Evolutionary conservation across 108 stramenopile species (phyloP), one percentile per base, ranked within the genome.

Genomic region (Stephanodiscus triporus): DNA sequence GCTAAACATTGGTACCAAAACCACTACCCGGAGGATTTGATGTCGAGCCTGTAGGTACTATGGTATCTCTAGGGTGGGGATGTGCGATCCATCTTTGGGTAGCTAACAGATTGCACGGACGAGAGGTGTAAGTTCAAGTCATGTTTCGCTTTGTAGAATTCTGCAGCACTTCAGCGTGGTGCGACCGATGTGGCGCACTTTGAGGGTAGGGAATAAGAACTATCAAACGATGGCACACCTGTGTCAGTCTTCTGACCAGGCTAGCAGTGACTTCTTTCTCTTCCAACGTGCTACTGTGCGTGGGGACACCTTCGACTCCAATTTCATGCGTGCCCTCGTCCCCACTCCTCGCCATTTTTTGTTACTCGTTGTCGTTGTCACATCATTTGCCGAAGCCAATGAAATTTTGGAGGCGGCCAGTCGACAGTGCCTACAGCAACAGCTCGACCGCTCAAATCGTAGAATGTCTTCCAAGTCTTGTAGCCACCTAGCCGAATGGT

Each of bases 1-100:
- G 96, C 95, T 37, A 87, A 89, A 59, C 91, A 92, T 69, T 97
- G 95, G 95, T 92, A 91, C 68, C 80, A 90, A 64, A 72, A 91
- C 64, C 90, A 92, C 72, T 83, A 86, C 38, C 91, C 89, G 36
- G 42, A 70, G 49, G 63, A 55, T 29, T 34, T 32, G 22, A 66
- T 42, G 27, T 57, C 66, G 14, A 72, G 57, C 55, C 54, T 69
- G 11, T 69, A 37, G 17, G 70, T 19, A 16, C 11, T 5, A 6
- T 54, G 19, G 37, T 37, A 34, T 38, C 11, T 20, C 20, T n/a
- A 37, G 38, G n/a, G n/a, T n/a, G n/a, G n/a, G n/a, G n/a, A n/a
- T n/a, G n/a, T n/a, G n/a, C n/a, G n/a, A n/a, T n/a, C n/a, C n/a
- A n/a, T n/a, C n/a, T n/a, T n/a, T n/a, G n/a, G n/a, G n/a, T n/a